Conservation (phyloP, 345 rosid genomes). For the Lepidium didymum region DNA sequence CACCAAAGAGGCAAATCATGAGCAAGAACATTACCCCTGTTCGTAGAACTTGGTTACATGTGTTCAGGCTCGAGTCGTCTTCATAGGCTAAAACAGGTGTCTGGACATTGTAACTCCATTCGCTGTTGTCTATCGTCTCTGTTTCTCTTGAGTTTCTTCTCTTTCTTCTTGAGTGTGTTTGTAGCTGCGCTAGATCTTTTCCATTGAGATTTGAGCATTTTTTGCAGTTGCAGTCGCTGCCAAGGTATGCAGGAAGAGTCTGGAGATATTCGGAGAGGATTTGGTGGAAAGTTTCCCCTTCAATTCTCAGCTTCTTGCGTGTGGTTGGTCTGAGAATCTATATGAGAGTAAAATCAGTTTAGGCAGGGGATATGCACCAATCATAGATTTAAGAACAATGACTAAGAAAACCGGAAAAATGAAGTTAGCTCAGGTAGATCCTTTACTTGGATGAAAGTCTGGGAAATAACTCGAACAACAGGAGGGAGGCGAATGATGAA, state of each 20-base stretch:
- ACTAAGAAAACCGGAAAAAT: not conserved
- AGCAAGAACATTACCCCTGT: conserved; percentile 55
- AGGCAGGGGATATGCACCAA: not conserved
- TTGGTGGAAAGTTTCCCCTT: conserved; percentile 54
- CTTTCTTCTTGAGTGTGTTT: conserved; percentile 19
- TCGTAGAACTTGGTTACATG: conserved; percentile 50
- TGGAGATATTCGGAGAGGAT: conserved; percentile 58
- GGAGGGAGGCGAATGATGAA: conserved; percentile 87
- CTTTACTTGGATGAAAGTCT: conserved; percentile 80
- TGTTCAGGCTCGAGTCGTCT: conserved; percentile 28
- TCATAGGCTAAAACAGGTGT: conserved; percentile 15
- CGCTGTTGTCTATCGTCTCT: conserved; percentile 13
- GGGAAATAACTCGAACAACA: conserved; percentile 74
- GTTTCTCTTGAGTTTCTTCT: conserved; percentile 5
- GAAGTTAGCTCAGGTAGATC: not conserved
- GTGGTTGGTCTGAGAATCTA: conserved; percentile 79
- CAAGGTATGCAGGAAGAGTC: conserved; percentile 76
- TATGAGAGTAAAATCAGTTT: conserved; percentile 6
- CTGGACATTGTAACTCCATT: conserved; percentile 26
- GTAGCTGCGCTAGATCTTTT: conserved; percentile 6
- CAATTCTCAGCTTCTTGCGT: conserved; percentile 75
- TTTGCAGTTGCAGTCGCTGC: conserved; percentile 66
- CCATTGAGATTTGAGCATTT: conserved; percentile 40
- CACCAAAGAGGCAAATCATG: conserved; percentile 56
- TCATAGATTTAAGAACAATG: not conserved